Percentiles rank a stretch among this genome's conserved stretches.
Evolutionary conservation across 202 grass and related monocot genomes (phyloP).

Genomic region (Dendrocalamus latiflorus): DNA sequence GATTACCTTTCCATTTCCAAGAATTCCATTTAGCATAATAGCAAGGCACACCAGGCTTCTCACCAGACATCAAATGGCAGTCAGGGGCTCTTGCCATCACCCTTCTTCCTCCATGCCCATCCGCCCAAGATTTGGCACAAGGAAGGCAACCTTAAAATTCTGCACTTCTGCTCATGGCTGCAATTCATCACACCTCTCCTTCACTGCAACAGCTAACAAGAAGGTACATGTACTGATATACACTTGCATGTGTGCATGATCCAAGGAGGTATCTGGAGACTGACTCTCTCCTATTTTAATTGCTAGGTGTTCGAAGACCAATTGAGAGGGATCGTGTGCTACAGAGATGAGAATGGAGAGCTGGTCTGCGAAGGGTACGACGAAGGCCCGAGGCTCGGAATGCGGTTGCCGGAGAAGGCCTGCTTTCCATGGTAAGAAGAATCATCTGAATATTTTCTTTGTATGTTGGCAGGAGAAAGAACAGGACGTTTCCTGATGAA

Average conservation of each 20-base stretch:
- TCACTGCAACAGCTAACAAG: conserved; percentile 11
- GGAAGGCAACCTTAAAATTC: conserved; percentile 9
- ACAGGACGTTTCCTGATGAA: background rate
- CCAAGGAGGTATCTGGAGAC: background rate
- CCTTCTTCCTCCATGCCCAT: conserved; percentile 18
- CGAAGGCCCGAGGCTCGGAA: conserved; percentile 60
- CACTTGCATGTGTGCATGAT: background rate
- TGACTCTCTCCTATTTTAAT: background rate
- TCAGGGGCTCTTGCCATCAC: background rate
- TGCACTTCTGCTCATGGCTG: conserved; percentile 24
- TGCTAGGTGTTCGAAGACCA: conserved; percentile 77
- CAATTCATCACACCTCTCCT: conserved; percentile 10
- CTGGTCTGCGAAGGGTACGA: conserved; percentile 87
- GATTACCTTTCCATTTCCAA: background rate
- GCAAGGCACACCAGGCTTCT: background rate
- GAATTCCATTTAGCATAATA: background rate
- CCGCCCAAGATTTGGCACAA: conserved; percentile 4
- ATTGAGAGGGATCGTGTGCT: conserved; percentile 72
- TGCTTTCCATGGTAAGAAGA: conserved; percentile 43
- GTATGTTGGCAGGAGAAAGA: background rate
- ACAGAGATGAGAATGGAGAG: conserved; percentile 72
- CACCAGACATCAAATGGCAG: conserved; percentile 30
- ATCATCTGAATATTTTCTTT: background rate
- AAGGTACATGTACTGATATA: background rate
- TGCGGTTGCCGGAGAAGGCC: conserved; percentile 35